Evolutionary conservation across 1,284 basidiomycete species (phyloP), one percentile per base, ranked within the genome.

Genomic region (Tetrapyrgos nigripes): DNA sequence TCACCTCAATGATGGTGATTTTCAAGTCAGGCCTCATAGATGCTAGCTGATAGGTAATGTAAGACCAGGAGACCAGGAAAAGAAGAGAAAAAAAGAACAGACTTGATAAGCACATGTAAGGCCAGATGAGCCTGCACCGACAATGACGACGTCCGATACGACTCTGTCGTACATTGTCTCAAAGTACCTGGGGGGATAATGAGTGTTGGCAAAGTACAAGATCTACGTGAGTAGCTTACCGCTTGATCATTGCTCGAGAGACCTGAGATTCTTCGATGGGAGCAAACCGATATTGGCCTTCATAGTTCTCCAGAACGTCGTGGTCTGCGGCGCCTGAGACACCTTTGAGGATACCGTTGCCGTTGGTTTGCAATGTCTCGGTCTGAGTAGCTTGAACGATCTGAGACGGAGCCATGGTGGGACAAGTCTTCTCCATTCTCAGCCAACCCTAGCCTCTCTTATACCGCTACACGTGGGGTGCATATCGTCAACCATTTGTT

Each of bases 91-190:
- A n/a, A n/a, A n/a, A n/a, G n/a, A n/a, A n/a, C n/a, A n/a, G n/a
- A n/a, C n/a, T n/a, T n/a, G n/a, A 76, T 92, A 93, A 23, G 91
- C 92, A 67, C 89, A 92, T 9, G 88, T 89, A 46, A 94, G 77
- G 28, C 92, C 92, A 17, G 92, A 91, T 58, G 87, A 91, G 43
- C 93, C 92, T 4, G 90, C 91, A 14, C 92, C 92, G 63, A 93
- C 81, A 66, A 94, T 88, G 50, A 93, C 88, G 13, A 94, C 85
- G 68, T 94, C 92, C 27, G 90, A 92, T 11, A 93, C 76, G 28
- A 83, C 84, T 45, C 88, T 80, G 46, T 92, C 89, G 70, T 91
- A 90, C 87, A 91, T 88, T 63, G 74, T 82, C 66, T 81, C 81
- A 73, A 88, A 90, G 79, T 90, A 89, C 59, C 87, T 89, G 64